Percentiles rank a stretch among this genome's conserved stretches.
phyloP scores from a whole-genome alignment of 176 grass and related monocot genomes.

The Musa beccarii region DNA sequence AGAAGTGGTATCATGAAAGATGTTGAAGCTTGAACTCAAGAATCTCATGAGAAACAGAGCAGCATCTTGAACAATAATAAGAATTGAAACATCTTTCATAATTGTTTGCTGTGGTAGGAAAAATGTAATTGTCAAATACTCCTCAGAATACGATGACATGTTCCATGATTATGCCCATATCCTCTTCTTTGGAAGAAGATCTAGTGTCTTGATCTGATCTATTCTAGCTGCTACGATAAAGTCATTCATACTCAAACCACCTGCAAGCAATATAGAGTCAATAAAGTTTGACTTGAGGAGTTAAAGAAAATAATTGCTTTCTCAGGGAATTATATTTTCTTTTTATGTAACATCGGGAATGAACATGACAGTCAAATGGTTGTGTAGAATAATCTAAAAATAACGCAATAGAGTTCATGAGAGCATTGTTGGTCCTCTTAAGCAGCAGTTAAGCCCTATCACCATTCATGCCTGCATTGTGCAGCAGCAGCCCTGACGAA shows the following conservation, averaged over 20 bases:
- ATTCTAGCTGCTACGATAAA: conserved; percentile 60
- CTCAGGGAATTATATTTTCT: neutral
- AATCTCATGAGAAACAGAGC: too few relatives aligned
- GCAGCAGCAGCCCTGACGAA: too few relatives aligned
- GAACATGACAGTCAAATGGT: neutral
- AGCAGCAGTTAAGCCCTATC: too few relatives aligned
- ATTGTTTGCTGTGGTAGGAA: neutral
- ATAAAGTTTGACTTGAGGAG: neutral
- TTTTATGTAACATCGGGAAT: neutral
- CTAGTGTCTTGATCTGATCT: conserved; percentile 44
- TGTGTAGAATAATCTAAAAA: neutral
- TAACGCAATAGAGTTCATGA: too few relatives aligned
- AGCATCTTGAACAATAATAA: too few relatives aligned
- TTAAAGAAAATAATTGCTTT: neutral
- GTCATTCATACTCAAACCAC: conserved; percentile 50
- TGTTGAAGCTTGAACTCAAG: neutral
- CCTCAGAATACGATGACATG: neutral
- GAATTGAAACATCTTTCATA: neutral
- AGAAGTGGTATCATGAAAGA: neutral
- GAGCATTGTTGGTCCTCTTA: too few relatives aligned
- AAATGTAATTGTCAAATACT: neutral
- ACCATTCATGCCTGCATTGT: too few relatives aligned
- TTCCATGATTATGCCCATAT: conserved; percentile 43
- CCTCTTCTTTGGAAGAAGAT: conserved; percentile 68
- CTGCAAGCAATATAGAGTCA: conserved; percentile 18